Base-by-base conservation (phyloP, 192 early-diverging fungal species). In the Geranomyces michiganensis region DNA sequence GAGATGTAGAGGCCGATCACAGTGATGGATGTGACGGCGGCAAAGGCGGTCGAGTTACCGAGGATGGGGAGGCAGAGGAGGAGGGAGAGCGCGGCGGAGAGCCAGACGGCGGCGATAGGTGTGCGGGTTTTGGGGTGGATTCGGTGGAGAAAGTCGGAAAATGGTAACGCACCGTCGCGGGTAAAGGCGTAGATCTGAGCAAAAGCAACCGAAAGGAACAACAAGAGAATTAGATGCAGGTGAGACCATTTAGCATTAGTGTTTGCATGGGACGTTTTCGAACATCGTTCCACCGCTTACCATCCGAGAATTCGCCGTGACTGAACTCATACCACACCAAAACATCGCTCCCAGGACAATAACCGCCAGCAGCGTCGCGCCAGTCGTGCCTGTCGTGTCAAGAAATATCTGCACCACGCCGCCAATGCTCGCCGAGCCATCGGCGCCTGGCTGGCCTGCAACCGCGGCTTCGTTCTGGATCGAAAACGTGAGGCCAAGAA, bases 71-170 rank as follows among this genome's bases (percentile, higher is more conserved):
- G 62, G 13, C 56, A 46, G 10, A 82, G 65, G 58, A 82, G 6
- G 66, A 76, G 36, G 55, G 51, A 66, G 48, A 80, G 59, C 15
- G 72, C n/a, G 46, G 71, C 70, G 44, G 71, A 62, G 45, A 81
- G 26, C 79, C 82, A 83, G 59, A 83, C 72, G 47, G 74, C 59
- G 56, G 64, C 47, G 32, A 82, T 49, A 26, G 82, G 82, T 47
- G 73, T 74, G 36, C 75, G 49, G 48, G 78, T 68, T 32, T 27
- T 68, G 13, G 55, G 32, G 77, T 83, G 59, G 30, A 81, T 56
- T n/a, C 64, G 56, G 47, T 67, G 31, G 30, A 49, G 69, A 59
- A 60, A 68, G 6, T 21, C 26, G 29, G 76, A 79, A 29, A 69
- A 65, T 26, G 82, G 79, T 24, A 83, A 67, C 1, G 58, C 58